Evolutionary conservation across 2,329 filamentous ascomycete genomes (phyloP).

Genomic region (Penicillium olsonii): DNA sequence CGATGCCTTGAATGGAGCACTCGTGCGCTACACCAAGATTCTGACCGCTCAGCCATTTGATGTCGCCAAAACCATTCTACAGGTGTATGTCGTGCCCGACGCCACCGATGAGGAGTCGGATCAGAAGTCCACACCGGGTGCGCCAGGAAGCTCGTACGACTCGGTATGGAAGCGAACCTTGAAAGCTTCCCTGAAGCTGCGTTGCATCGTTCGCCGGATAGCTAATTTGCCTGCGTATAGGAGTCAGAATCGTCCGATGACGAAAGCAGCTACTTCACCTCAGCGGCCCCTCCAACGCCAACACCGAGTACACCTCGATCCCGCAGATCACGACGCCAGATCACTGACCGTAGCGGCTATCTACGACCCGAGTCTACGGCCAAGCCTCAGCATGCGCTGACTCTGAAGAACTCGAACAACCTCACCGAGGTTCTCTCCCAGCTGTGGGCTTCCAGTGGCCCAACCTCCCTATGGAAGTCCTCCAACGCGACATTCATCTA

Average conservation of each 20-base stretch:
- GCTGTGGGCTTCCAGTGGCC: constrained; percentile 85
- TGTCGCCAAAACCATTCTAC: constrained; percentile 90
- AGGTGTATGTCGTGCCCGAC: constrained; percentile 62
- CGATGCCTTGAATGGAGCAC: constrained; percentile 76
- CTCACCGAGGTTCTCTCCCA: constrained; percentile 83
- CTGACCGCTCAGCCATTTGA: constrained; percentile 94
- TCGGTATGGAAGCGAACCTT: constrained; percentile 25
- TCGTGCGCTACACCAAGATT: constrained; percentile 90
- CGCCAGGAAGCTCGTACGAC: constrained; percentile 34
- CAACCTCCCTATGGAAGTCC: constrained; percentile 91
- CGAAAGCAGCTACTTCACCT: constrained; percentile 82
- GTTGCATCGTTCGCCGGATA: background rate
- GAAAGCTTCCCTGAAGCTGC: background rate
- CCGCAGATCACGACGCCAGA: constrained; percentile 40
- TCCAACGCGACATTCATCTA: constrained; percentile 93
- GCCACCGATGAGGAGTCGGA: constrained; percentile 35
- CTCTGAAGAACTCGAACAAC: constrained; percentile 73
- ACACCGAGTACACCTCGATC: constrained; percentile 45
- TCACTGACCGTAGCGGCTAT: constrained; percentile 50
- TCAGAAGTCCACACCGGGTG: constrained; percentile 26
- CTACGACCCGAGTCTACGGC: constrained; percentile 42
- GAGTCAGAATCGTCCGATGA: constrained; percentile 62
- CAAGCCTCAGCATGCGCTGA: constrained; percentile 61
- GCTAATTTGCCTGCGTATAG: constrained; percentile 22
- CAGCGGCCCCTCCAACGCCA: constrained; percentile 49